phyloP scores from a whole-genome alignment of 352 stramenopile species.

The Poterioochromonas sp. region DNA sequence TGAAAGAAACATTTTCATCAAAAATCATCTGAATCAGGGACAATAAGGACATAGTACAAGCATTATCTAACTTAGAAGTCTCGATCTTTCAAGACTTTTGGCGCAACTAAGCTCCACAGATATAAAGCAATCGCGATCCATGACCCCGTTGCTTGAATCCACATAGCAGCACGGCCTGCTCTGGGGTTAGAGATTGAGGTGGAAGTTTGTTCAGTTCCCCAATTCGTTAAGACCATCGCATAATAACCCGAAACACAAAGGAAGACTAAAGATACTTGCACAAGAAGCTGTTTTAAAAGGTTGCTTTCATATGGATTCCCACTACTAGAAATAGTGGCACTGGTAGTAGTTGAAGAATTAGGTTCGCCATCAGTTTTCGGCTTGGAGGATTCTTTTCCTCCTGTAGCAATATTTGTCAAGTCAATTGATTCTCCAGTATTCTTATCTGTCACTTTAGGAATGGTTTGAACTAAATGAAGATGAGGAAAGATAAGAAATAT shows the following conservation, averaged over 20 bases:
- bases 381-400: background rate
- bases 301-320: background rate
- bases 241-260: background rate
- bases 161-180: background rate
- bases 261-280: background rate
- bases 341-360: background rate
- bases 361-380: too few species aligned
- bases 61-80: slow-evolving; percentile 26
- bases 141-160: slow-evolving; percentile 17
- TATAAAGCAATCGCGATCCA: slow-evolving; percentile 18
- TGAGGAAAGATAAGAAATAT: background rate
- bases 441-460: background rate
- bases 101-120: background rate
- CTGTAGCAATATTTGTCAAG: background rate
- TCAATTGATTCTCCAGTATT: background rate
- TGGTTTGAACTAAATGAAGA: too few species aligned
- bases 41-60: too few species aligned
- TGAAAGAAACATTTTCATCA: too few species aligned
- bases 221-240: slow-evolving; percentile 25
- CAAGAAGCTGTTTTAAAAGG: background rate
- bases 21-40: too few species aligned
- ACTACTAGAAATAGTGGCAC: background rate
- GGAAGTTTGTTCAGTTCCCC: background rate
- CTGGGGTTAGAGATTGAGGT: background rate
- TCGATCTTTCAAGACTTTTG: background rate